Base-by-base conservation (phyloP, 2,329 filamentous ascomycete genomes). In the Simplicillium aogashimaense region DNA sequence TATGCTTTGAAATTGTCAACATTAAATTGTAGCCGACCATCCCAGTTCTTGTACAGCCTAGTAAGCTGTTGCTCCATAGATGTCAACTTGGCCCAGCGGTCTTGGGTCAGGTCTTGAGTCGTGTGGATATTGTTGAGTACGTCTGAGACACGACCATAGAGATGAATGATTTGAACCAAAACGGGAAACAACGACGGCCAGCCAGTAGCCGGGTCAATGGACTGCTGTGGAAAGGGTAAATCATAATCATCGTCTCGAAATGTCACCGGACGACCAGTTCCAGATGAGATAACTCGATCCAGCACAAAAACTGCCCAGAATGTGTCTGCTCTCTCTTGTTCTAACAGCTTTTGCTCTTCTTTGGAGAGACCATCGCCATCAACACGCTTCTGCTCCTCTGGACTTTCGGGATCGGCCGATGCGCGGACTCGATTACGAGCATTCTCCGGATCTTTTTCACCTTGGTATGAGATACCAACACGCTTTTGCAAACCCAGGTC, bases 301-400 rank as follows among this genome's bases (percentile, higher is more conserved):
- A 94, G 72, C 47, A 94, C 82, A 57, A 94, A 94, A 10, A 94
- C 83, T 4, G 86, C 81, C 87, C 87, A 95, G 49, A 94, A 88
- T 0, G 87, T 90, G 51, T 94, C 86, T 34, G 87, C 80, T 13
- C 86, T 76, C 54, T 94, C 87, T 46, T 87, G 78, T 50, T 94
- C 86, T 3, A 85, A 74, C 51, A 76, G 81, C 47, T 65, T 72
- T 57, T 74, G 76, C 52, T 81, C 78, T 39, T 63, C 57, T 2
- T 60, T 66, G 42, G 57, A 72, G 44, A 60, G 54, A 0, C 56
- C 50, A 15, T 70, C 62, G 29, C 65, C 53, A 4, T 66, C 63
- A 12, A 65, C 62, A 38, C 63, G 60, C 39, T 63, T 59, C 41
- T 61, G 63, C 35, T 66, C 62, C 46, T 68, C 64, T 2, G 64